Evolutionary conservation across 257 asterid genomes (phyloP), one percentile per base, ranked within the genome.

Genomic region (Plantago elongata): DNA sequence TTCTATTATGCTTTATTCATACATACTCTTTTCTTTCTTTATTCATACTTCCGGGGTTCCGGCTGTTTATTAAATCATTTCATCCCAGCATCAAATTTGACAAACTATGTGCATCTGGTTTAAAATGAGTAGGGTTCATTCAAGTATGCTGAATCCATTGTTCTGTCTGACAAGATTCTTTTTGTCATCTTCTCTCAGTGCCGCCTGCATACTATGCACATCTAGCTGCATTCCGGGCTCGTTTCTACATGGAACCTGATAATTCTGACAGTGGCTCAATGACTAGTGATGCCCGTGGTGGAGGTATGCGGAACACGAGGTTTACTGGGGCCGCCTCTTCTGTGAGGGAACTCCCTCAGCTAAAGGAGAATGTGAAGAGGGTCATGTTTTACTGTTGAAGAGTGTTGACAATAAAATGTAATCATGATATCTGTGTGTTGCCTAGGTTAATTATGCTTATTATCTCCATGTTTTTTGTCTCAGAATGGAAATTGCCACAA

Each of bases 151-250:
- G 27, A 22, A 22, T 22, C 27, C 2, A 1, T 22, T 22, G 27
- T 22, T 22, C 27, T 22, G 27, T 22, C 27, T 18, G 15, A n/a
- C n/a, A 13, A 50, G 51, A 12, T 9, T 61, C 11, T 5, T 61
- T 1, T 5, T 13, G 5, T 2, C 43, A 29, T 49, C 15, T 38
- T 49, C 5, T 45, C 22, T 52, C 81, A 92, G 99, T 92, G 51
- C 99, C 97, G 14, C 99, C 99, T 50, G 97, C 95, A 29, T 92
- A 86, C 64, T 89, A 92, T 59, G 99, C 99, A 0, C 99, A 92
- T 76, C 65, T 92, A 69, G 99, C 97, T 40, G 99, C 99, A 34
- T 92, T 92, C 40, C 87, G 99, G 45, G 97, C 99, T 14, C 88
- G 97, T 4, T 92, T 86, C 62, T 92, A 92, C 67, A 80, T 92